Base-by-base conservation (phyloP, 441 rosid species). In the Bocquillonia castaneifolia region DNA sequence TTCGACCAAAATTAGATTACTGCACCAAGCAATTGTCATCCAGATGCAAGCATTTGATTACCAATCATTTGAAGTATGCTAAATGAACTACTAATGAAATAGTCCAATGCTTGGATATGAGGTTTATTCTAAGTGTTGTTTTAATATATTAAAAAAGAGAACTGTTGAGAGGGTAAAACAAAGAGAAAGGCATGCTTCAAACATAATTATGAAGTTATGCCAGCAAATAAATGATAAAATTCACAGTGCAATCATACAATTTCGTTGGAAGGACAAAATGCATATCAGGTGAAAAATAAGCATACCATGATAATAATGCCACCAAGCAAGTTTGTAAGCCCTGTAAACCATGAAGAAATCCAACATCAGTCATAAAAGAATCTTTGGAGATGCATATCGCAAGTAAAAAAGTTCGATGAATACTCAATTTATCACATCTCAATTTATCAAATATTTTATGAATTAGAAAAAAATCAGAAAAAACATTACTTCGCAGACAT, bases 261-360 rank as follows among this genome's bases (percentile, higher is more conserved):
- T 57, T 14, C 10, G 29, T 32, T n/a, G 34, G 40, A n/a, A 52
- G 28, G 8, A 20, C 34, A 44, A 29, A 48, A 51, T 17, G 17
- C 26, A 31, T 15, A 31, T 47, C 63, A 63, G 51, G 22, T 69
- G 64, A 25, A 39, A 68, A 69, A 31, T 32, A 40, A n/a, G 50
- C 81, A 72, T 83, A 94, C 98, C 97, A 88, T 69, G 93, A 92
- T 63, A 92, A 68, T 42, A 94, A 79, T 70, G 97, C 97, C 53
- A 90, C 99, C 70, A 86, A 80, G 81, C 98, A 94, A 77, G 96
- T 88, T 84, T 92, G 99, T 82, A 94, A 78, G 68, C 99, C 98
- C 99, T 94, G 86, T 40, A 65, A 82, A 73, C 69, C 55, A 28
- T 42, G 2, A 42, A 12, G 7, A 42, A 12, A 5, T 42, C 15